Evolutionary conservation across 176 grass and related monocot species (phyloP), one percentile per base, ranked within the genome.

Genomic region (Thalia dealbata): DNA sequence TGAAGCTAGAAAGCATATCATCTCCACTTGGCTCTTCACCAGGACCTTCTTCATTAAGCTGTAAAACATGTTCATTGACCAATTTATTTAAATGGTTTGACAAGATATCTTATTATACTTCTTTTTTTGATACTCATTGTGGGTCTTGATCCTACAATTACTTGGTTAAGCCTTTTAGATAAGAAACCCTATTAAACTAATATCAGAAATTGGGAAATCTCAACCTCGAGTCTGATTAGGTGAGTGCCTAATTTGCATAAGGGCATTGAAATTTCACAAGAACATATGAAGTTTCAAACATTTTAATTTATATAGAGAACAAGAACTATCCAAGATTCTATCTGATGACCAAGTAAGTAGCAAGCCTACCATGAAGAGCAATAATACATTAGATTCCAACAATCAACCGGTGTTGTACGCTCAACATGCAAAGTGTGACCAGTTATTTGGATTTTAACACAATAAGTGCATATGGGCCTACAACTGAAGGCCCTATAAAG

Each of bases 11-110:
- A 55, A 93, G 95, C 52, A 86, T 81, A 76, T 91, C 90, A 66
- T 88, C 95, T 82, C 88, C 90, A 81, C 90, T 83, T 25, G 81
- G 90, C 52, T 99, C 95, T 82, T 93, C 95, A 64, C 95, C 90
- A 14, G 95, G 95, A 74, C 95, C 95, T 76, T 99, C 95, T 91
- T 99, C 90, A 81, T 64, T 88, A 76, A 99, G 84, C 95, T 99
- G 73, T 62, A 82, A 38, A 19, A 82, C 32, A 84, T 59, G 6
- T 8, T 75, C 64, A 87, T 45, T 29, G 1, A 38, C 32, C 32
- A 38, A 38, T 38, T 38, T 2, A 44, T 22, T 27, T 16, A 71
- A 26, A 54, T 19, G 51, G 11, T 27, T 13, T 43, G 52, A 12
- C 14, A 18, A 27, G 51, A 29, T 52, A 30, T 6, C 48, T 52